These are phyloP conservation scores for Beauveria varroae DNA, from an alignment of 2,329 filamentous ascomycete genomes.

Conservation along the genomic window DNA sequence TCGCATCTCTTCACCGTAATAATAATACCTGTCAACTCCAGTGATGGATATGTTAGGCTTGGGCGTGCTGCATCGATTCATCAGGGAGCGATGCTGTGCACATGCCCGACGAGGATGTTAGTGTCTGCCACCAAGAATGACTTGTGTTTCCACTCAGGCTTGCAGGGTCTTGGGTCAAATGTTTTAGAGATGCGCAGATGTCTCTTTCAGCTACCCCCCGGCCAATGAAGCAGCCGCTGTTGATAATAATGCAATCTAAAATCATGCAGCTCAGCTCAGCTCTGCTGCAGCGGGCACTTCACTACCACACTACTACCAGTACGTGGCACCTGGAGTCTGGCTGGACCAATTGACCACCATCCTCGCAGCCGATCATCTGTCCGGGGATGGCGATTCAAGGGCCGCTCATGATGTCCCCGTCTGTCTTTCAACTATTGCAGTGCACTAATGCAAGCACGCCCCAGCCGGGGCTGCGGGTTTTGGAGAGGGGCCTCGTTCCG, in stretches of 20 bases:
- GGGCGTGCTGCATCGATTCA: background rate
- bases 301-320: background rate
- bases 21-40: background rate
- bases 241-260: background rate
- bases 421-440: background rate
- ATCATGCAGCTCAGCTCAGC: conserved; percentile 5
- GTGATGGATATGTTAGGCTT: no score
- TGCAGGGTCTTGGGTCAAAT: background rate
- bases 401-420: background rate
- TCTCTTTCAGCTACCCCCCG: background rate
- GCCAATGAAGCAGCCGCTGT: background rate
- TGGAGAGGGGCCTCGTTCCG: background rate
- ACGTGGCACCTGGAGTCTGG: background rate
- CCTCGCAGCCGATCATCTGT: background rate
- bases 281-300: background rate
- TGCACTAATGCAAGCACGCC: conserved; percentile 1
- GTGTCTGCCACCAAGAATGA: background rate
- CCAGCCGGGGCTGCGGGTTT: background rate
- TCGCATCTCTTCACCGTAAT: background rate
- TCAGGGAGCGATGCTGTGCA: no score
- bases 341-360: background rate
- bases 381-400: background rate
- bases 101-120: no score
- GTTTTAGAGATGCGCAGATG: background rate
- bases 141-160: background rate